phyloP scores from a whole-genome alignment of 176 grass and related monocot genomes.

The Oryza meyeriana region DNA sequence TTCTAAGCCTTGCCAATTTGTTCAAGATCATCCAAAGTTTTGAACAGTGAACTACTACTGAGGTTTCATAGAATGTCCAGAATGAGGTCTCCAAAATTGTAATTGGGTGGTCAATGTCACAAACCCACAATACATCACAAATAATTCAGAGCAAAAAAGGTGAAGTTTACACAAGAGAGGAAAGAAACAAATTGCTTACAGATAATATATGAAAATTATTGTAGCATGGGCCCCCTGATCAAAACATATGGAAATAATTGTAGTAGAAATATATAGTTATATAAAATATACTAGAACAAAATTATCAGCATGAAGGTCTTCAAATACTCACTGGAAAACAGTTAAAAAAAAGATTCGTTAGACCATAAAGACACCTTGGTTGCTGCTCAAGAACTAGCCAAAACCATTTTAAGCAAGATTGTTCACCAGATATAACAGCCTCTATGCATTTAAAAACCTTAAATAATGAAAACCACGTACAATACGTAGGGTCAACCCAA shows the following conservation, averaged over 20 bases:
- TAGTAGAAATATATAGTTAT: not conserved
- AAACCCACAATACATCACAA: not conserved
- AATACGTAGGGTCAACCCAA: not conserved
- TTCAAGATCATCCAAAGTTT: not conserved
- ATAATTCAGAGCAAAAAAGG: not conserved
- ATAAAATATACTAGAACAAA: not conserved
- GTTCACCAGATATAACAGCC: not conserved
- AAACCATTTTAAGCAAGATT: not conserved
- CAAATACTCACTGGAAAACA: not conserved
- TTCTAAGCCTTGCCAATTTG: constrained; percentile 5
- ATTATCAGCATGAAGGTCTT: not conserved
- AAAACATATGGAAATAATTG: not conserved
- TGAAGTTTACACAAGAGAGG: not conserved
- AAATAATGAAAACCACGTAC: not conserved
- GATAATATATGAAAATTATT: not conserved
- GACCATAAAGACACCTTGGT: not conserved
- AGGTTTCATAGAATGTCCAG: not conserved
- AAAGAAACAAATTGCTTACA: not conserved
- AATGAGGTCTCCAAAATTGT: not conserved
- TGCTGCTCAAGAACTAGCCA: not conserved
- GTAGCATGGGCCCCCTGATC: not conserved
- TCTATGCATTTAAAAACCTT: not conserved
- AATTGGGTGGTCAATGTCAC: not conserved
- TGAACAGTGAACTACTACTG: not conserved
- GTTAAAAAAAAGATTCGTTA: not conserved